phyloP scores from a whole-genome alignment of 2,329 filamentous ascomycete genomes.

The Fusarium tjaetaba region DNA sequence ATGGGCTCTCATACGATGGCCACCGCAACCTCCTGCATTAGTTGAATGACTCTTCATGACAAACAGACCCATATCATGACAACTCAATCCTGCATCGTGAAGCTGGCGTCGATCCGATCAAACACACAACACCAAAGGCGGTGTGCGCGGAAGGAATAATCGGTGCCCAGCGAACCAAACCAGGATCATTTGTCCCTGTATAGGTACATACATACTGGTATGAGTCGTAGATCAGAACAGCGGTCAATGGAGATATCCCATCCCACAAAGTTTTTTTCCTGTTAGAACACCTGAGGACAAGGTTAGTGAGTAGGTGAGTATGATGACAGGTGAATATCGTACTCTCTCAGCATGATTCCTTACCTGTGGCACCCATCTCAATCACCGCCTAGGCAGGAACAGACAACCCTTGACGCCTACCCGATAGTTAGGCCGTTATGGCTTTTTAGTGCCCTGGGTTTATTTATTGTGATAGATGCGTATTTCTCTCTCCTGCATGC shows the following conservation, averaged over 20 bases:
- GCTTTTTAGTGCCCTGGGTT: background rate
- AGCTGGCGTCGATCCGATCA: slow-evolving; percentile 23
- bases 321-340: background rate
- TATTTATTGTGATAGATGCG: background rate
- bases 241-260: slow-evolving; percentile 16
- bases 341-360: background rate
- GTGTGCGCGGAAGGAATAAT: slow-evolving; percentile 22
- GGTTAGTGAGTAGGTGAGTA: background rate
- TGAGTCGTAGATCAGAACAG: slow-evolving; percentile 22
- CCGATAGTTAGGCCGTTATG: background rate
- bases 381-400: slow-evolving; percentile 3
- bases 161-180: slow-evolving; percentile 13
- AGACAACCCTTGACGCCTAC: slow-evolving; percentile 14
- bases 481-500: background rate
- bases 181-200: slow-evolving; percentile 25
- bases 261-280: background rate
- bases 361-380: background rate
- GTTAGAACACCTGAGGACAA: background rate
- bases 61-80: slow-evolving; percentile 21
- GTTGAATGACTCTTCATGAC: slow-evolving; percentile 12
- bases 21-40: slow-evolving; percentile 4
- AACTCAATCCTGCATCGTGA: slow-evolving; percentile 21
- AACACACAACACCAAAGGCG: slow-evolving; percentile 17
- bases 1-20: slow-evolving; percentile 13
- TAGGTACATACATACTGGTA: background rate